These are phyloP conservation scores for Coleophoma cylindrospora DNA, from an alignment of 2,329 filamentous ascomycete genomes.

Conservation along the genomic window DNA sequence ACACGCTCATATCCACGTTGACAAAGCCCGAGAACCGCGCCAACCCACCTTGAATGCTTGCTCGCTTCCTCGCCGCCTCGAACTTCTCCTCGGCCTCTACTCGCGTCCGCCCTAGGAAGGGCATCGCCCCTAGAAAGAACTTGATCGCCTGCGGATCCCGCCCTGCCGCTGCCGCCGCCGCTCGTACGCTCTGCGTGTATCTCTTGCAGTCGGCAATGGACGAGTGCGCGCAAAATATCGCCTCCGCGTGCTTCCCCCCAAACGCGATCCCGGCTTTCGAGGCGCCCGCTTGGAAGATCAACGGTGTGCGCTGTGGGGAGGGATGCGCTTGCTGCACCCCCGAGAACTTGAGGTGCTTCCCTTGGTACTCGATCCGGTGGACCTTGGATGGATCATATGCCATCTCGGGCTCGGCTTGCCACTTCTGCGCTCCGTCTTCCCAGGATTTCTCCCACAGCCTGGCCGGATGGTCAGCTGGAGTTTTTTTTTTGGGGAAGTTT, in stretches of 20 bases:
- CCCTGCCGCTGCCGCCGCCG: constrained; percentile 45
- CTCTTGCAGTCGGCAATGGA: constrained; percentile 53
- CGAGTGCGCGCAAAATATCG: constrained; percentile 62
- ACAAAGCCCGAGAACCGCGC: constrained; percentile 70
- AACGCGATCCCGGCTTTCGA: constrained; percentile 54
- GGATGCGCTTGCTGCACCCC: constrained; percentile 61
- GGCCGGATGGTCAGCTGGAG: no score
- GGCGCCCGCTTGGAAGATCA: constrained; percentile 60
- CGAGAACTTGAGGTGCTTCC: constrained; percentile 55
- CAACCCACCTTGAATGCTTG: constrained; percentile 57
- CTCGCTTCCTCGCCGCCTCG: constrained; percentile 53
- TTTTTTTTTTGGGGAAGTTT: no score
- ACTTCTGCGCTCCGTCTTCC: constrained; percentile 59
- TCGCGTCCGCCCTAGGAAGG: constrained; percentile 57
- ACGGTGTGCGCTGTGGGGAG: constrained; percentile 59
- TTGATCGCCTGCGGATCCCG: constrained; percentile 57
- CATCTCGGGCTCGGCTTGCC: constrained; percentile 48
- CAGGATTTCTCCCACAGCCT: constrained; percentile 59
- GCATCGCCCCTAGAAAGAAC: constrained; percentile 60
- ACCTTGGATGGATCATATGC: constrained; percentile 54
- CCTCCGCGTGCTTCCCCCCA: constrained; percentile 63
- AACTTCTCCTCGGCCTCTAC: constrained; percentile 61
- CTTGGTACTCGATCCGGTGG: constrained; percentile 57
- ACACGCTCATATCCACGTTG: constrained; percentile 54
- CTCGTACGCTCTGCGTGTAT: constrained; percentile 55